Evolutionary conservation across 345 rosid species (phyloP).

Genomic region (Salix koriyanagi): DNA sequence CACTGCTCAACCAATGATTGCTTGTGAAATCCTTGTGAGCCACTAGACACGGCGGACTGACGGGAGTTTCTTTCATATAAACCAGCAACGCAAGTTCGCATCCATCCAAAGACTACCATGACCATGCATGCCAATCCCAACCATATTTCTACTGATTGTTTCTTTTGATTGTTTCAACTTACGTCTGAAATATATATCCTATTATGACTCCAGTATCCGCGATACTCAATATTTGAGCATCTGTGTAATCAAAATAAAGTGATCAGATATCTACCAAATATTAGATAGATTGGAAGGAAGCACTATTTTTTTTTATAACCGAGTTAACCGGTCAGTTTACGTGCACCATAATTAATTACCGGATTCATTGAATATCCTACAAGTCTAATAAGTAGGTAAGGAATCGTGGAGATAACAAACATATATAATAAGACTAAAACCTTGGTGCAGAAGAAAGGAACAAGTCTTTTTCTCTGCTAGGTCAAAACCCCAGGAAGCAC

Average conservation of each 20-base stretch:
- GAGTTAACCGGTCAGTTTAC: too few species aligned
- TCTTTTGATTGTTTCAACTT: neutral
- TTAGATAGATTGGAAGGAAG: neutral
- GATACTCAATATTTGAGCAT: neutral
- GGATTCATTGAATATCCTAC: too few species aligned
- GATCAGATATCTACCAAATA: neutral
- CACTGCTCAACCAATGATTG: neutral
- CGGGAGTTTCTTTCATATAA: neutral
- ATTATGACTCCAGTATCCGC: too few species aligned
- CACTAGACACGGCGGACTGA: neutral
- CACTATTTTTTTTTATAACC: too few species aligned
- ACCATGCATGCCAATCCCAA: neutral
- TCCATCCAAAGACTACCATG: neutral
- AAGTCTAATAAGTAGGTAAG: too few species aligned
- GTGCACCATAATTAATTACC: too few species aligned
- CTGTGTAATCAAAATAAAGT: neutral
- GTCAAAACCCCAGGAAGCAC: neutral
- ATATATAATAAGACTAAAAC: rapidly evolving
- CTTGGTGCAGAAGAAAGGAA: too few species aligned
- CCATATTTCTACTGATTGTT: neutral
- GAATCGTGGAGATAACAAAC: too few species aligned
- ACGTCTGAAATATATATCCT: neutral
- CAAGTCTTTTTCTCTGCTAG: too few species aligned
- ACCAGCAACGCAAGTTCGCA: neutral
- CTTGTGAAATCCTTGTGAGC: neutral